Evolutionary conservation across 257 asterid genomes (phyloP), one percentile per base, ranked within the genome.

Genomic region (Marsdenia floribunda): DNA sequence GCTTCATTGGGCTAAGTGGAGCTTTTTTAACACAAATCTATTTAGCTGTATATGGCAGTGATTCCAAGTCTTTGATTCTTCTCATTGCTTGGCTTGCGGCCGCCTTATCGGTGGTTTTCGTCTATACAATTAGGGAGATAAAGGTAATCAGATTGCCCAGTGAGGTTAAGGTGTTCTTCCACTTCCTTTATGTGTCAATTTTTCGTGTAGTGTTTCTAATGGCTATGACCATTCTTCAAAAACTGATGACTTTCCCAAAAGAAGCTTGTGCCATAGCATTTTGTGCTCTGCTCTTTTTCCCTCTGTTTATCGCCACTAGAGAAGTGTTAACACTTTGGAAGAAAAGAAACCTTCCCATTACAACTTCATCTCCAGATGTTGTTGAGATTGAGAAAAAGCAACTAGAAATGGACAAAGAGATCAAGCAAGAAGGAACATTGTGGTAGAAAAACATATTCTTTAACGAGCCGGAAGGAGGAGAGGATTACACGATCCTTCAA

Each of bases 71-170:
- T 4, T 80, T 92, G 40, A 86, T 92, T 68, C 88, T 92, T 18
- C 89, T 92, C 26, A 90, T 92, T 35, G 97, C 96, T 3, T 92
- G 97, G 97, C 93, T 92, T 12, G 96, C 97, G 0, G 93, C 96
- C 26, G 96, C 92, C 0, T 63, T 92, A 58, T 92, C 97, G 24
- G 86, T 92, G 69, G 83, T 92, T 29, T 92, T 92, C 35, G 96
- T 92, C 50, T 90, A 92, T 42, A 85, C 90, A 1, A 87, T 92
- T 21, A 87, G 97, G n/a, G 91, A 85, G 3, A 84, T 92, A 83
- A 85, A 72, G 79, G 88, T 83, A 0, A 85, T 76, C 12, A 72
- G 84, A 71, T 86, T 79, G 77, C 76, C 74, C 18, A 81, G 85
- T 74, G 90, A 88, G 86, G 78, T 86, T 5, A 82, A 52, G 7